Evolutionary conservation across 2,329 filamentous ascomycete genomes (phyloP).

Genomic region (Sordariomycetes sp.): DNA sequence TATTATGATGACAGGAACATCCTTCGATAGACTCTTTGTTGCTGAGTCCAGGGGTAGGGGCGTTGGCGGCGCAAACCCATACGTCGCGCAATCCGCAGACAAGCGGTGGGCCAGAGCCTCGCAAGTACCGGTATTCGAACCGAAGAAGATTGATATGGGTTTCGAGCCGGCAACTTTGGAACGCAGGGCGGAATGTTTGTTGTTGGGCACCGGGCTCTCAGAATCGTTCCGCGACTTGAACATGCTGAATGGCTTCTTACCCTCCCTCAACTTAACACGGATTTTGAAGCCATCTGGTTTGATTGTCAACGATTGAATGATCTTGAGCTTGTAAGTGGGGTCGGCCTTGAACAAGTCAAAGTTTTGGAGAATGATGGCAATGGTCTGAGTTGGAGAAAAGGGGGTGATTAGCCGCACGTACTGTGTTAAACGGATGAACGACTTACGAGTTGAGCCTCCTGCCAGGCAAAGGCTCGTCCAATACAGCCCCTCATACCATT

Average conservation of each 20-base stretch:
- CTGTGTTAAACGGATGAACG: too few species aligned
- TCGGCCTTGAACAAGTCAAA: slow-evolving; percentile 51
- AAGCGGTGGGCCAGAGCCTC: slow-evolving; percentile 57
- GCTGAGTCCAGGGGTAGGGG: slow-evolving; percentile 51
- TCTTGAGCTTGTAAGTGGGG: slow-evolving; percentile 45
- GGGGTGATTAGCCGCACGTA: too few species aligned
- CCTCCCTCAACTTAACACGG: too few species aligned
- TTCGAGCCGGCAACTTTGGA: too few species aligned
- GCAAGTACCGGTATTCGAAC: slow-evolving; percentile 61
- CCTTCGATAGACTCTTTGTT: slow-evolving; percentile 14
- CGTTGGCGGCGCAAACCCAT: slow-evolving; percentile 50
- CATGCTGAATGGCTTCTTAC: too few species aligned
- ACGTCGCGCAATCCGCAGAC: slow-evolving; percentile 44
- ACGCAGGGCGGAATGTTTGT: too few species aligned
- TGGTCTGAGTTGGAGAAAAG: too few species aligned
- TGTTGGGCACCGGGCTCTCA: too few species aligned
- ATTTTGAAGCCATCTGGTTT: slow-evolving; percentile 50
- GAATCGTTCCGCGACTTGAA: too few species aligned
- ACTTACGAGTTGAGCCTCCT: slow-evolving; percentile 5
- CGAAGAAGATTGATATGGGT: slow-evolving; percentile 29
- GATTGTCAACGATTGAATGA: slow-evolving; percentile 49
- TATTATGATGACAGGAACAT: slow-evolving; percentile 48
- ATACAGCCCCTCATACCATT: slow-evolving; percentile 3
- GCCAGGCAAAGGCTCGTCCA: slow-evolving; percentile 5
- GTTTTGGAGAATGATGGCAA: slow-evolving; percentile 3